Base-by-base conservation (phyloP, 169 alveolate species). In the Eimeria falciformis region DNA sequence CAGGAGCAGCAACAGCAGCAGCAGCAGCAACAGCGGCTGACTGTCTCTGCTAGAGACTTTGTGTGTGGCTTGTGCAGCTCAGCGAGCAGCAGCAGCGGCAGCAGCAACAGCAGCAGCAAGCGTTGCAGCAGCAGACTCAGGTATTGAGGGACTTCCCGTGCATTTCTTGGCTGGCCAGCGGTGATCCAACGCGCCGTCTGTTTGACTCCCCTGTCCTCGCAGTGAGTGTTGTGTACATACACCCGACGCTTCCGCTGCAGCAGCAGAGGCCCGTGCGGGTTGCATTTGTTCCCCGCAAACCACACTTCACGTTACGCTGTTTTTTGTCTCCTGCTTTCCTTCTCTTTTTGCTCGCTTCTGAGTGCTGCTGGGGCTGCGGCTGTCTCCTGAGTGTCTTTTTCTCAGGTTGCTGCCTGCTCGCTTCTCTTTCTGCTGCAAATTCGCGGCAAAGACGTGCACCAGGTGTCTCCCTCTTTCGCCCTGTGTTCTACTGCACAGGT, bases 101-200 rank as follows among this genome's bases (percentile, higher is more conserved):
- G 83, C 83, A 71, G 83, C 83, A 37, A 56, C 56, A 5, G 56
- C 27, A 12, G 83, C 53, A 12, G 83, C 58, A 40, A 33, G 58
- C 33, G 83, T 56, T 37, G 83, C 83, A 71, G 83, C 83, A 33
- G 83, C 83, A 71, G 83, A 53, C 83, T 53, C 62, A 71, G 58
- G 83, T 71, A 37, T 27, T 71, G 83, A 53, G 17, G 83, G 21
- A 71, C 25, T 71, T 71, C 27, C 83, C 83, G n/a, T 71, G 83
- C 83, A 71, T 71, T 11, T 71, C 47, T 21, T 71, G 83, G 83
- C 50, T 71, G 27, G 83, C 83, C 33, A 71, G 83, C 18, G 55
- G 33, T 11, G 83, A 71, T 56, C n/a, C n/a, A 40, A 2, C 14
- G 4, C 53, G 83, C 33, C 53, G 83, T 11, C 56, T 71, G 5